Evolutionary conservation across 2,329 filamentous ascomycete genomes (phyloP), one percentile per base, ranked within the genome.

Genomic region (Botrytis hyacinthi): DNA sequence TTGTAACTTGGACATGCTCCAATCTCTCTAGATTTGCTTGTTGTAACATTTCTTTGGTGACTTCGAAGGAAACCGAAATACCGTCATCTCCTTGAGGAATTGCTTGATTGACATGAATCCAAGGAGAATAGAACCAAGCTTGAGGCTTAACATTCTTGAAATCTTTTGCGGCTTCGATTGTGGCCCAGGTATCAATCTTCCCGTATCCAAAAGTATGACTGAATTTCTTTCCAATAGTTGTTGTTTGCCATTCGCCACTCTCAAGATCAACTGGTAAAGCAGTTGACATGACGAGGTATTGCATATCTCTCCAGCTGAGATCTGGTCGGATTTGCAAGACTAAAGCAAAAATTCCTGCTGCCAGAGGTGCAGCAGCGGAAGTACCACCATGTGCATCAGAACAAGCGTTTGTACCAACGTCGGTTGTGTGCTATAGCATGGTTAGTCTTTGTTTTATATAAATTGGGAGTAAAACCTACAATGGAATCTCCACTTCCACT

Each of bases 181-280:
- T 89, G 26, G 89, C 88, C 80, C 91, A 97, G 0, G 92, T 92
- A 81, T 99, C 96, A 57, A 98, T 89, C 84, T 98, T 98, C 80
- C 96, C 96, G 80, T 97, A 99, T 61, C 95, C 96, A 83, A 92
- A 99, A 65, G 93, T 94, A 82, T 99, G 96, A 81, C 94, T 98
- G 84, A 92, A 99, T 79, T 93, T 90, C 82, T 92, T 93, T 77
- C 94, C 95, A 75, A 93, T 91, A 5, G 88, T 86, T 0, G 94
- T 97, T 63, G 88, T 87, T 81, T 96, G 92, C 92, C 95, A 98
- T 76, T 94, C 92, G 51, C 88, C 90, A 70, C 87, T 85, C 29
- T 94, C 89, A 46, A 90, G 85, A 74, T 97, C 91, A 72, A 98
- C 86, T 1, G 92, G 93, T 42, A 96, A 87, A 0, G 95, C 94